Percentiles rank a stretch among this genome's conserved stretches.
Conservation (phyloP, 2,329 filamentous ascomycete species). For the Aaosphaeria pasadenensis region DNA sequence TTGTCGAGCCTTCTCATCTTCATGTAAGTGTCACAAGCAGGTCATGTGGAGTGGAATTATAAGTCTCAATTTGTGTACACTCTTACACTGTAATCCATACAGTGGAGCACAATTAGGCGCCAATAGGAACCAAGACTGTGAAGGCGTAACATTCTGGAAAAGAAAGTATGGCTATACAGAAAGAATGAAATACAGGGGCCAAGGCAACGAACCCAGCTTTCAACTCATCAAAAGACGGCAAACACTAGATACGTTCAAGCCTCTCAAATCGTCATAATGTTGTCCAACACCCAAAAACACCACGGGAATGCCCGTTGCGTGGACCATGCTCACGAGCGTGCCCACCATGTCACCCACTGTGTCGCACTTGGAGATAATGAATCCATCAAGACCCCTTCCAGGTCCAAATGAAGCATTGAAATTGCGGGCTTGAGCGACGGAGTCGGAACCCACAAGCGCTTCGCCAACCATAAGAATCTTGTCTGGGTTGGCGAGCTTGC, state of each 20-base stretch:
- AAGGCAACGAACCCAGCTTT: neutral
- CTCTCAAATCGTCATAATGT: conserved; percentile 64
- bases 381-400: conserved; percentile 80
- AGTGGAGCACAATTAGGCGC: too few relatives aligned
- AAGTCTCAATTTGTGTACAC: too few relatives aligned
- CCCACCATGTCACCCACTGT: conserved; percentile 99
- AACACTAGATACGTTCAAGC: conserved; percentile 63
- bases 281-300: conserved; percentile 79
- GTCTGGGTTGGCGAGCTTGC: conserved; percentile 90
- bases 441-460: conserved; percentile 93
- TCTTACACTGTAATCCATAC: too few relatives aligned
- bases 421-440: conserved; percentile 91
- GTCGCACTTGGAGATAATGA: conserved; percentile 98
- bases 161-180: too few relatives aligned
- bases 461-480: conserved; percentile 98
- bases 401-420: conserved; percentile 92
- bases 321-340: conserved; percentile 93
- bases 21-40: too few relatives aligned
- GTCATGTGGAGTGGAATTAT: too few relatives aligned
- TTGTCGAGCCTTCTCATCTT: too few relatives aligned
- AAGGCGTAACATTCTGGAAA: too few relatives aligned
- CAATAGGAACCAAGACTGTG: too few relatives aligned
- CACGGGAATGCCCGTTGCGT: conserved; percentile 94
- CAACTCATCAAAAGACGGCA: conserved; percentile 59
- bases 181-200: too few relatives aligned